phyloP scores from a whole-genome alignment of 2,329 filamentous ascomycete genomes.

The Metarhizium brunneum region DNA sequence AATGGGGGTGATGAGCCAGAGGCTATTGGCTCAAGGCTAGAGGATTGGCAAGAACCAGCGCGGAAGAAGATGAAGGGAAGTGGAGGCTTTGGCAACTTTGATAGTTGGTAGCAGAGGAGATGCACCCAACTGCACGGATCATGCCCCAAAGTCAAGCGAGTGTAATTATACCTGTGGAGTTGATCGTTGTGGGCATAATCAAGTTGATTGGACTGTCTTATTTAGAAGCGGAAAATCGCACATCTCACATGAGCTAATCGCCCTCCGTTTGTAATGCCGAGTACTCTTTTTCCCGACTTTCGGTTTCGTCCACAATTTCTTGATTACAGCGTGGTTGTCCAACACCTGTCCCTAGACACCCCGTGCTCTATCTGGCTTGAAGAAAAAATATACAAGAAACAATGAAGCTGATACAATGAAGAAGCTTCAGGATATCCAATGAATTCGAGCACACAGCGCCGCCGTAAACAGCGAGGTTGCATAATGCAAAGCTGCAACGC shows the following conservation, averaged over 20 bases:
- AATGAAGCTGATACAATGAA: not conserved
- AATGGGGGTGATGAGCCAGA: conserved; percentile 51
- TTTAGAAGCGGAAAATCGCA: not conserved
- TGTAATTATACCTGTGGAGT: not conserved
- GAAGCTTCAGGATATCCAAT: not conserved
- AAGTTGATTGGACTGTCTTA: not conserved
- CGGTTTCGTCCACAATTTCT: not conserved
- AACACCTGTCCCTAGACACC: too few relatives aligned
- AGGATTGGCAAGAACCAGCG: conserved; percentile 54
- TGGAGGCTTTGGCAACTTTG: conserved; percentile 89
- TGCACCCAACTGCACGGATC: not conserved
- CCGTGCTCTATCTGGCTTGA: not conserved
- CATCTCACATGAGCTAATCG: too few relatives aligned
- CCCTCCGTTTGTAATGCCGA: too few relatives aligned
- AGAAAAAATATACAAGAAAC: not conserved
- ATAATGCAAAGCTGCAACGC: not conserved
- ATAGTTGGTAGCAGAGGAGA: conserved; percentile 58
- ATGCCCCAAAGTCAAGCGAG: not conserved
- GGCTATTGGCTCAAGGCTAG: conserved; percentile 41
- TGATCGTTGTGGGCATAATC: not conserved
- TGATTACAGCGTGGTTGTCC: not conserved
- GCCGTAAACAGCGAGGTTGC: not conserved
- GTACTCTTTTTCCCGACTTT: not conserved
- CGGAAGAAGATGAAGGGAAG: conserved; percentile 66
- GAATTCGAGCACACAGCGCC: not conserved